Evolutionary conservation across 371 early-diverging fungal genomes (phyloP), one percentile per base, ranked within the genome.

Genomic region (Batrachochytrium dendrobatidis): DNA sequence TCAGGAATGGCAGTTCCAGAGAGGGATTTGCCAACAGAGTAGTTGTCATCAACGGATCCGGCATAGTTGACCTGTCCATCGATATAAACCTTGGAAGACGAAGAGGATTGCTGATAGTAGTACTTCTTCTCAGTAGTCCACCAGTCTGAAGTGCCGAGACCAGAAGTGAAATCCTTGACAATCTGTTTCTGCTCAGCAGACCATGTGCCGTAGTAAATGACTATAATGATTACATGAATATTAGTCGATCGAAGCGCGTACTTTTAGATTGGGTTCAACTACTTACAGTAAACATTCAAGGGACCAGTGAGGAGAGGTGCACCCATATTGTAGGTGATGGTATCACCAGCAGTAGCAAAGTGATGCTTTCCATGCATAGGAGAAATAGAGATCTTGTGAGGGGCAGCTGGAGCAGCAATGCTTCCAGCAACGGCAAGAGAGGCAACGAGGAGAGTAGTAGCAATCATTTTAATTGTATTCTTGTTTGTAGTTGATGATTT

Each of bases 161-260:
- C 69, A 34, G 69, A 69, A 35, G 76, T 34, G 61, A 81, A 81
- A 44, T 71, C 60, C 70, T 77, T 57, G 53, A 79, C 68, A n/a
- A 60, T 74, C 10, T 57, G 61, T 32, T 62, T 46, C 29, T 76
- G 55, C 34, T 55, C 17, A 22, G 73, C 70, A 22, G 63, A 56
- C 79, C 79, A 79, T 29, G 72, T 61, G 32, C 81, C 81, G 58
- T 81, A 81, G 55, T 75, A 81, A 32, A 81, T 71, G 34, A 76
- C 8, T n/a, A n/a, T n/a, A n/a, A n/a, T n/a, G n/a, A n/a, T n/a
- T n/a, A n/a, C n/a, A n/a, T n/a, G n/a, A n/a, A n/a, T n/a, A n/a
- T n/a, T n/a, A n/a, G n/a, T n/a, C n/a, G n/a, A n/a, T n/a, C n/a
- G n/a, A n/a, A n/a, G n/a, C n/a, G n/a, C n/a, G n/a, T n/a, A n/a